These are phyloP conservation scores for Rhodofomes roseus DNA, from an alignment of 1,284 basidiomycete genomes.

Conservation along the genomic window DNA sequence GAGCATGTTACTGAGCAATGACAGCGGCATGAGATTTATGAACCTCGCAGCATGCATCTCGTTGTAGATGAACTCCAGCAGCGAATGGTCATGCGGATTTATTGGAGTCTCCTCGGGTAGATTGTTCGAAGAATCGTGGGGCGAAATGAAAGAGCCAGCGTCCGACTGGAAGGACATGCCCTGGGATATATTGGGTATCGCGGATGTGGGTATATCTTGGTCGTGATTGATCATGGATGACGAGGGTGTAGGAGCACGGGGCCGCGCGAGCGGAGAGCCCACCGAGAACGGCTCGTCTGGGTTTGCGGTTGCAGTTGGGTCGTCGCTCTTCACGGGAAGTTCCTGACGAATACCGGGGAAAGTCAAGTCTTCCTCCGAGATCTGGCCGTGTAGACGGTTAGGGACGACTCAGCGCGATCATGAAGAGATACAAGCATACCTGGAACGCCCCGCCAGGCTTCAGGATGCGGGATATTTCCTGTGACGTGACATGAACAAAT, in stretches of 20 bases:
- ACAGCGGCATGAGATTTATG: constrained; percentile 60
- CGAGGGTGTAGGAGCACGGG: constrained; percentile 11
- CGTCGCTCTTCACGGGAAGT: not conserved
- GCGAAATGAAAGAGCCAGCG: not conserved
- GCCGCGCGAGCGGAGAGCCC: not conserved
- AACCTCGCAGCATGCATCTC: constrained; percentile 64
- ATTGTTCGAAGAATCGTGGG: not conserved
- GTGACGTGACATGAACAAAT: constrained; percentile 6
- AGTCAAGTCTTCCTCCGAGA: constrained; percentile 67
- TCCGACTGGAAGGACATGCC: not conserved
- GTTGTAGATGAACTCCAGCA: constrained; percentile 60
- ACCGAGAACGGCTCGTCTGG: constrained; percentile 9
- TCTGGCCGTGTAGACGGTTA: constrained; percentile 30
- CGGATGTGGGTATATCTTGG: not conserved
- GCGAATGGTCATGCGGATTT: constrained; percentile 64
- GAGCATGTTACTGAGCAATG: constrained; percentile 53
- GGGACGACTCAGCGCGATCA: not conserved
- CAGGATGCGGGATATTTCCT: constrained; percentile 63
- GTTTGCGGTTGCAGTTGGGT: not conserved
- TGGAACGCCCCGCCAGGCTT: constrained; percentile 66
- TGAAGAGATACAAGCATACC: constrained; percentile 30
- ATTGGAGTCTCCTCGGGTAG: constrained; percentile 19
- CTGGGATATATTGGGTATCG: not conserved
- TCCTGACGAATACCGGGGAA: constrained; percentile 47
- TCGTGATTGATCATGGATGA: constrained; percentile 2